Percentiles rank a stretch among this genome's conserved stretches.
Evolutionary conservation across 306 rosid species (phyloP).

Genomic region (Ormosia emarginata): DNA sequence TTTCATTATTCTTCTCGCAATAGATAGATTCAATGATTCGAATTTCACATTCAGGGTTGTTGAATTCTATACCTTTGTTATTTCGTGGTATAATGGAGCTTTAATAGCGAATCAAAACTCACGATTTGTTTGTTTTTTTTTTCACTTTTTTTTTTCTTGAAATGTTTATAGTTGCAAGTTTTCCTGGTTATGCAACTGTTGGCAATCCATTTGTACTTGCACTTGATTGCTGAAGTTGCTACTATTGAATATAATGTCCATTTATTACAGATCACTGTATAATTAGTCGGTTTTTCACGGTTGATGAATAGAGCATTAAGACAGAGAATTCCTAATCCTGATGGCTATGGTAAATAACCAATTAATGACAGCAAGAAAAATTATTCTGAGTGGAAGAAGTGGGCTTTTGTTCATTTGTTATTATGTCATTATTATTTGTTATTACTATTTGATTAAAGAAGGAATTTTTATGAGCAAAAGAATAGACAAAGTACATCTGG

Average conservation of each 20-base stretch:
- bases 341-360: neutral
- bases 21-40: slow-evolving; percentile 1
- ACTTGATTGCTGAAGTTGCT: neutral
- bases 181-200: neutral
- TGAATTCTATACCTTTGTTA: neutral
- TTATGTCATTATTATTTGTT: neutral
- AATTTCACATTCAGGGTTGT: neutral
- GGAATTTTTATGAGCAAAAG: neutral
- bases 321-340: neutral
- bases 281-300: neutral
- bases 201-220: slow-evolving; percentile 1
- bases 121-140: neutral
- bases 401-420: neutral
- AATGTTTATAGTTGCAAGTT: neutral
- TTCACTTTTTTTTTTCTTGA: neutral
- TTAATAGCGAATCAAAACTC: neutral
- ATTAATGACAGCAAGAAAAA: neutral
- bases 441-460: neutral
- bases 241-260: neutral
- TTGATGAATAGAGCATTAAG: neutral
- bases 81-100: neutral
- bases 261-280: neutral
- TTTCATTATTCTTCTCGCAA: neutral
- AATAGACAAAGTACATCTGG: neutral
- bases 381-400: neutral